These are phyloP conservation scores for Boletus sp. DNA, from an alignment of 768 basidiomycete genomes.

Conservation along the genomic window DNA sequence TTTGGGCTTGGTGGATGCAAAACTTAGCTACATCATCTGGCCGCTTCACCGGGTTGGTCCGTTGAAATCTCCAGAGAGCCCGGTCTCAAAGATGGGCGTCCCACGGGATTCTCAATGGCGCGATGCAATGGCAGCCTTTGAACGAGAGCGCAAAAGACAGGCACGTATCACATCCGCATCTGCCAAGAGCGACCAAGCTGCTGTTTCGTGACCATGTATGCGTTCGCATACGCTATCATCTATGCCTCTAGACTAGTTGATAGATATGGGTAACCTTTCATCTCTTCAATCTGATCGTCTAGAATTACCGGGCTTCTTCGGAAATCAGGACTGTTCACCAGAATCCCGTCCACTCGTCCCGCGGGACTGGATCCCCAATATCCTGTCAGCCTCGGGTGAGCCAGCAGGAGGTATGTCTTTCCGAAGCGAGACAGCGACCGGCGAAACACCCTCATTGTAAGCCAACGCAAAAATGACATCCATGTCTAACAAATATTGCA, in stretches of 20 bases:
- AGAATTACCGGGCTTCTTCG: background rate
- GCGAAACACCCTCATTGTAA: conserved; percentile 43
- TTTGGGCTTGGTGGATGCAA: conserved; percentile 49
- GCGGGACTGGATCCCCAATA: conserved; percentile 34
- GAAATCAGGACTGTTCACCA: background rate
- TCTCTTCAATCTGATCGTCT: background rate
- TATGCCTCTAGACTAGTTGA: background rate
- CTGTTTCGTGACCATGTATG: conserved; percentile 3
- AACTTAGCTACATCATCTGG: conserved; percentile 50
- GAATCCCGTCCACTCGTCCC: background rate
- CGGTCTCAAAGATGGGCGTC: conserved; percentile 14
- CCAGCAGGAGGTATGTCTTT: conserved; percentile 46
- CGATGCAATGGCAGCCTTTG: conserved; percentile 30
- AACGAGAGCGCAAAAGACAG: conserved; percentile 28
- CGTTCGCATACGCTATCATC: background rate
- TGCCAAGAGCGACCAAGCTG: background rate
- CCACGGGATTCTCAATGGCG: conserved; percentile 27
- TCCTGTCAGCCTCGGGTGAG: conserved; percentile 43
- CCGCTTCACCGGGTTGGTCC: conserved; percentile 48
- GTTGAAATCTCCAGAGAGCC: conserved; percentile 23
- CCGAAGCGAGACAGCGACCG: conserved; percentile 42
- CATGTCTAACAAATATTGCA: conserved; percentile 36
- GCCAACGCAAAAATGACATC: conserved; percentile 48
- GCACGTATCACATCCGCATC: conserved; percentile 15
- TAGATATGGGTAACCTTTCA: background rate